Percentiles rank a stretch among this genome's conserved stretches.
Evolutionary conservation across 2,329 filamentous ascomycete species (phyloP).

Genomic region (Helotiales sp.): DNA sequence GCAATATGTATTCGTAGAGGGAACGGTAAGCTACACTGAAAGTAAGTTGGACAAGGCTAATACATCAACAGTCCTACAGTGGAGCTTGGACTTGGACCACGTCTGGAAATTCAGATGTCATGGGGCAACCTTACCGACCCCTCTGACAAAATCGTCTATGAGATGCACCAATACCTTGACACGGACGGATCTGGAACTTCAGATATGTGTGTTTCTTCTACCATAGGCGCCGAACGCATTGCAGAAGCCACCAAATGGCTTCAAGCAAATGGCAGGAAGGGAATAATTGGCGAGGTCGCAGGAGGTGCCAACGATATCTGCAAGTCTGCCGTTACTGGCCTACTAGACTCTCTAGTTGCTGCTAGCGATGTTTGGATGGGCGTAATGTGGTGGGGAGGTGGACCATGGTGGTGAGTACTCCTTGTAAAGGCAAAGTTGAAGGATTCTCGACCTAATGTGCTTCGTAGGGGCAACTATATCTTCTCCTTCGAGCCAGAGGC

Average conservation of each 20-base stretch:
- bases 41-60: not conserved
- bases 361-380: slow-evolving; percentile 60
- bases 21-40: slow-evolving; percentile 40
- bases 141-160: slow-evolving; percentile 58
- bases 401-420: slow-evolving; percentile 49
- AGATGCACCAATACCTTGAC: slow-evolving; percentile 68
- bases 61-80: slow-evolving; percentile 22
- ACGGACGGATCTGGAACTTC: slow-evolving; percentile 58
- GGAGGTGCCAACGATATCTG: slow-evolving; percentile 56
- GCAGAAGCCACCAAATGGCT: slow-evolving; percentile 59
- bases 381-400: slow-evolving; percentile 58
- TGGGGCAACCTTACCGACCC: slow-evolving; percentile 57
- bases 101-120: slow-evolving; percentile 48
- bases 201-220: slow-evolving; percentile 55
- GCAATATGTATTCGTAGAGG: slow-evolving; percentile 65
- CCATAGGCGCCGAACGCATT: slow-evolving; percentile 59
- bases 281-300: slow-evolving; percentile 59
- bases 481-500: slow-evolving; percentile 1
- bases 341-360: slow-evolving; percentile 52
- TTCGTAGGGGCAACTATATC: not conserved
- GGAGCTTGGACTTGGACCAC: slow-evolving; percentile 36
- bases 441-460: not conserved
- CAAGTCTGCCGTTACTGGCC: slow-evolving; percentile 54
- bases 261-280: slow-evolving; percentile 56
- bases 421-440: not conserved